A percentile compares a stretch with the other conserved stretches of the same genome.
Evolutionary conservation across 2,329 filamentous ascomycete genomes (phyloP).

Genomic region (Teratosphaeria zuluensis): DNA sequence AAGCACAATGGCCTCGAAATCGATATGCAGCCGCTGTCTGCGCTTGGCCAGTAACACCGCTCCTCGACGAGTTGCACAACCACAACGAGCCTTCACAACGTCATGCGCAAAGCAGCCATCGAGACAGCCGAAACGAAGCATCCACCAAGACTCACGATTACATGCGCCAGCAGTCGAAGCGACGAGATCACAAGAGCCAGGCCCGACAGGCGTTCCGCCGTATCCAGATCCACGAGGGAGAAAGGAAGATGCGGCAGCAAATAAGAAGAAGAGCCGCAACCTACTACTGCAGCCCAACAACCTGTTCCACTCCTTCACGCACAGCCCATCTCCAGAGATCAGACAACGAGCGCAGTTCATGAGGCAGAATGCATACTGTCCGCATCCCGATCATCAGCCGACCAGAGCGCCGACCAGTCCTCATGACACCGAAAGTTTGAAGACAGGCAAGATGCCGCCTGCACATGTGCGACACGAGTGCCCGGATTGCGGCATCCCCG

Average conservation of each 20-base stretch:
- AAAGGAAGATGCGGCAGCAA: neutral
- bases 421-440: constrained; percentile 53
- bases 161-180: neutral
- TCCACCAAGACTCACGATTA: constrained; percentile 2
- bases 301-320: constrained; percentile 85
- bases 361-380: constrained; percentile 85
- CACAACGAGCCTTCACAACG: constrained; percentile 2
- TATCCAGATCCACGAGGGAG: neutral
- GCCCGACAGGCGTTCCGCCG: neutral
- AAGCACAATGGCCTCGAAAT: constrained; percentile 2
- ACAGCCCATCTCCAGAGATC: constrained; percentile 82
- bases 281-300: constrained; percentile 60
- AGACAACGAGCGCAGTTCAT: constrained; percentile 82
- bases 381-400: constrained; percentile 76
- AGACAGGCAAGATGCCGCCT: constrained; percentile 54
- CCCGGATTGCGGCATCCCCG: constrained; percentile 86
- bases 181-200: neutral
- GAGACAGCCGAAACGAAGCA: neutral
- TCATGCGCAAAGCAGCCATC: neutral
- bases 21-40: constrained; percentile 5
- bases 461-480: constrained; percentile 89
- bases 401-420: constrained; percentile 59
- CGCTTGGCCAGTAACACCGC: neutral
- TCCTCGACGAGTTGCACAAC: neutral
- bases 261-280: neutral